Base-by-base conservation (phyloP, 306 rosid species). In the Fragaria iinumae region DNA sequence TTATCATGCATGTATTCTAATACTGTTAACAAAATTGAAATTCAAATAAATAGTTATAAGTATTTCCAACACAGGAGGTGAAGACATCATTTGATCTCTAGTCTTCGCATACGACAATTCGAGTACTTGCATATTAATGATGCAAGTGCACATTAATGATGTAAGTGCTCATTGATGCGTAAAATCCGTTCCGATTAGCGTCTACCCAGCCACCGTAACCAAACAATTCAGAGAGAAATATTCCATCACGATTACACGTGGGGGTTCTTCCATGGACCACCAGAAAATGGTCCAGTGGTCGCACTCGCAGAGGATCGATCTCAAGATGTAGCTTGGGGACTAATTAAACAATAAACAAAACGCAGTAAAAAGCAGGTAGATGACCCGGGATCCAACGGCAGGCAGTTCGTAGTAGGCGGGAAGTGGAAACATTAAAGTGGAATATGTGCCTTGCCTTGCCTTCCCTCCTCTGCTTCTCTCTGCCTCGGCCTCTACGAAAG, bases 391-490 rank as follows among this genome's bases (percentile, higher is more conserved):
- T 70, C 79, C 73, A 79, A 85, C 68, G 80, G 82, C 77, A 29
- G 39, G 1, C 16, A 11, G 39, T 59, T 11, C 66, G 69, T 36
- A 34, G 69, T 65, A 8, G 69, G 67, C 43, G 9, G 47, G 59
- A 39, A 76, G 41, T 21, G 71, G 67, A 25, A 36, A 63, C n/a
- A 71, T 39, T 9, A 52, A 60, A 23, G 50, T 73, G 72, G 89
- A 88, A 83, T 82, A 38, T 85, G 83, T 87, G 81, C 91, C 76
- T 81, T 77, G 65, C 88, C 75, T 41, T 1, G 10, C 45, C 45
- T 43, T 2, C 2, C 2, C 45, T 85, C 90, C 88, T 76, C 77
- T 76, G 47, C 60, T 63, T 2, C 79, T 73, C 60, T 64, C 39
- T n/a, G 6, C 79, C 55, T 72, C 77, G 77, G 38, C 68, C 67